Evolutionary conservation across 768 basidiomycete species (phyloP).

Genomic region (Candolleomyces eurysporus): DNA sequence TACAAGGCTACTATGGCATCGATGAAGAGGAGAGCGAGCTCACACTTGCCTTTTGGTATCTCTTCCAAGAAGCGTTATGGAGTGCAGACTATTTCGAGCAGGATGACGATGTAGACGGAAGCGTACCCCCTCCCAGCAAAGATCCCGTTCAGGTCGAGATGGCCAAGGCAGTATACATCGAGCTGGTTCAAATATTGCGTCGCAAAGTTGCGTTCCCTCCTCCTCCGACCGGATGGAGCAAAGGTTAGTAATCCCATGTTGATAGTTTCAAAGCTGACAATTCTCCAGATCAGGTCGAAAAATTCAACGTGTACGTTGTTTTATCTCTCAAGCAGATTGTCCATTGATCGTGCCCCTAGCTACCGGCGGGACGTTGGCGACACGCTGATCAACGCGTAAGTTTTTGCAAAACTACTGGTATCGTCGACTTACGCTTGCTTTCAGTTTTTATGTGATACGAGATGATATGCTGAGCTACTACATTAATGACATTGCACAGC

Average conservation of each 20-base stretch:
- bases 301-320: conserved; percentile 67
- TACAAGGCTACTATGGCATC: conserved; percentile 70
- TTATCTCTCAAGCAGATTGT: background rate
- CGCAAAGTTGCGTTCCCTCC: conserved; percentile 77
- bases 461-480: conserved; percentile 78
- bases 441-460: conserved; percentile 82
- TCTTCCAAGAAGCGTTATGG: conserved; percentile 88
- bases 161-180: conserved; percentile 75
- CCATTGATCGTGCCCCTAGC: conserved; percentile 29
- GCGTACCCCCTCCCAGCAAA: conserved; percentile 3
- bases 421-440: conserved; percentile 2
- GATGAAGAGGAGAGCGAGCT: conserved; percentile 90
- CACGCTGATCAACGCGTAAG: conserved; percentile 84
- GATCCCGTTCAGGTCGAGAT: conserved; percentile 40
- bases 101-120: conserved; percentile 30
- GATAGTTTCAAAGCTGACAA: conserved; percentile 7
- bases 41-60: conserved; percentile 87
- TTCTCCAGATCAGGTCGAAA: conserved; percentile 69
- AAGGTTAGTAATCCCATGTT: conserved; percentile 47
- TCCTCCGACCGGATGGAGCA: conserved; percentile 53
- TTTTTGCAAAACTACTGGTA: conserved; percentile 8
- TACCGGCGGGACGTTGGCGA: conserved; percentile 87
- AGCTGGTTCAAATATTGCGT: conserved; percentile 69
- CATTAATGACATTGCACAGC: conserved; percentile 57
- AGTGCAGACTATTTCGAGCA: conserved; percentile 47